A percentile compares a stretch with the other conserved stretches of the same genome.
Evolutionary conservation across 306 rosid genomes (phyloP).

Genomic region (Cucumis melo): DNA sequence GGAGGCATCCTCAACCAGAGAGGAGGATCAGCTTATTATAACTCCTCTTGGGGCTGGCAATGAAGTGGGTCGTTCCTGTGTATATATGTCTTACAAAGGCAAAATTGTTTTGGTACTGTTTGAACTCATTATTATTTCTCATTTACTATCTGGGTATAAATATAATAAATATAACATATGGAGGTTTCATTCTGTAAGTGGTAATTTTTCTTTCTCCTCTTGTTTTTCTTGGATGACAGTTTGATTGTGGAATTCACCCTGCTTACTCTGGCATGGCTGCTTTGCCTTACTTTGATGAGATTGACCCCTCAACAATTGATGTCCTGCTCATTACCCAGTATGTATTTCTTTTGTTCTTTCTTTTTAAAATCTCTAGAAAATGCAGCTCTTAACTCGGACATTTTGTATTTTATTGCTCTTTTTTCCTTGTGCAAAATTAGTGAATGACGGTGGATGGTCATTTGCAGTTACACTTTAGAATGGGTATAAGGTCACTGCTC

Average conservation of each 20-base stretch:
- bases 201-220: background rate
- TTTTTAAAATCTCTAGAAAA: background rate
- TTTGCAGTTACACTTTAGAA: background rate
- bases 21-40: slow-evolving; percentile 59
- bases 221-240: slow-evolving; percentile 20
- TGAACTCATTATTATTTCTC: background rate
- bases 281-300: slow-evolving; percentile 88
- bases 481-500: background rate
- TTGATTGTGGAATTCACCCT: slow-evolving; percentile 94
- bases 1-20: slow-evolving; percentile 31
- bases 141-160: background rate
- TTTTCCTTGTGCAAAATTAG: background rate
- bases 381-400: background rate
- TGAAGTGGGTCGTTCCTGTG: slow-evolving; percentile 94
- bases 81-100: slow-evolving; percentile 66
- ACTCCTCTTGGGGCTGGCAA: slow-evolving; percentile 87
- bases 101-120: slow-evolving; percentile 43
- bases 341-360: background rate
- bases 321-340: slow-evolving; percentile 89
- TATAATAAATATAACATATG: background rate
- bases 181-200: background rate
- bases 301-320: slow-evolving; percentile 79
- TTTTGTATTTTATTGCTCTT: background rate
- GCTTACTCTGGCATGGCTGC: slow-evolving; percentile 95
- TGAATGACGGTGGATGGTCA: background rate